Evolutionary conservation across 1,284 basidiomycete genomes (phyloP).

Genomic region (Apiotrichum sp.): DNA sequence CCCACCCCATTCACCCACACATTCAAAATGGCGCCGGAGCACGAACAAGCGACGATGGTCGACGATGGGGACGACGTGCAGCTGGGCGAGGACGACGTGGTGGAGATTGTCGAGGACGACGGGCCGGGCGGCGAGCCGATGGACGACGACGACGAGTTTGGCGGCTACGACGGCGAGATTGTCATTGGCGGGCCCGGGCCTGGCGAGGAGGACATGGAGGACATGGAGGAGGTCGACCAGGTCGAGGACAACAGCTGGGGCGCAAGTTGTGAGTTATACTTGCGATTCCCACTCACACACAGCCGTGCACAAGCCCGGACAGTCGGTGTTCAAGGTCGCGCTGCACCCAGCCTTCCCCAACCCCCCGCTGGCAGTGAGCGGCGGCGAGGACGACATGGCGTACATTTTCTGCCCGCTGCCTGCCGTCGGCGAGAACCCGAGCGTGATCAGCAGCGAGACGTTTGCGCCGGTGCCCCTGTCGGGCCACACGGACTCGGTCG

Average conservation of each 20-base stretch:
- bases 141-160: constrained; percentile 54
- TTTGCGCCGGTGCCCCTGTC: constrained; percentile 74
- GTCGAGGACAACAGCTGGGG: constrained; percentile 27
- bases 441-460: constrained; percentile 54
- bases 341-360: constrained; percentile 68
- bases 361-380: constrained; percentile 76
- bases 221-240: constrained; percentile 16
- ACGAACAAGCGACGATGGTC: not conserved
- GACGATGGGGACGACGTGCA: constrained; percentile 34
- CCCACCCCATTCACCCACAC: not conserved
- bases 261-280: constrained; percentile 19
- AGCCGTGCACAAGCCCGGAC: constrained; percentile 41
- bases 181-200: constrained; percentile 43
- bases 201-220: constrained; percentile 29
- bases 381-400: constrained; percentile 91
- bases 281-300: not conserved
- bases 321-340: constrained; percentile 77
- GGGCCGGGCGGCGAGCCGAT: constrained; percentile 55
- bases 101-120: constrained; percentile 52
- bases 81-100: constrained; percentile 43
- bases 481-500: constrained; percentile 90
- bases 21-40: constrained; percentile 2
- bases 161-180: constrained; percentile 47
- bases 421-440: constrained; percentile 8
- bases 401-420: constrained; percentile 65